phyloP scores from a whole-genome alignment of 2,329 filamentous ascomycete species.

The Emergomyces pasteurianus region DNA sequence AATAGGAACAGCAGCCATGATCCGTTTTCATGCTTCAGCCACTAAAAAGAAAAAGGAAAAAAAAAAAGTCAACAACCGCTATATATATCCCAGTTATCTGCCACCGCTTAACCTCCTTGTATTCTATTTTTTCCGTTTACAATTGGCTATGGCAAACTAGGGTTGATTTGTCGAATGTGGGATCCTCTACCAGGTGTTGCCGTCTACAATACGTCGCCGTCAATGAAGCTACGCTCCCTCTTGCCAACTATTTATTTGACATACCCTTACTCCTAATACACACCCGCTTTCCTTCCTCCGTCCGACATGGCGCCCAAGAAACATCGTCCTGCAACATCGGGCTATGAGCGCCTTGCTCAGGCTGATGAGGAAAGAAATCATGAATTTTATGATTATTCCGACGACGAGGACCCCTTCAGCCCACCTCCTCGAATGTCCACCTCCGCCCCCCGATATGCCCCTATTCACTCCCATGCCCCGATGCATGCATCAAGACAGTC shows the following conservation, averaged over 20 bases:
- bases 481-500: constrained; percentile 33
- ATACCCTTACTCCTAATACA: background rate
- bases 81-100: too few relatives aligned
- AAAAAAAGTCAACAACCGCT: background rate
- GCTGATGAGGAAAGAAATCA: constrained; percentile 49
- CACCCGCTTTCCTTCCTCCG: background rate
- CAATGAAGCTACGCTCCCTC: background rate
- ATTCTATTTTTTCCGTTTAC: background rate
- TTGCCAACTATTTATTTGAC: background rate
- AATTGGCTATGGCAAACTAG: background rate
- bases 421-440: constrained; percentile 44
- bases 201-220: background rate
- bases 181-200: background rate
- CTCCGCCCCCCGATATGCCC: constrained; percentile 49
- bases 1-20: background rate
- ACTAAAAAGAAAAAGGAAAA: background rate
- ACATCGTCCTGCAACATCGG: constrained; percentile 59
- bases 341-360: constrained; percentile 75
- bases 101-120: background rate
- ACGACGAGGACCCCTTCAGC: constrained; percentile 49
- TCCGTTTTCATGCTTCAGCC: background rate
- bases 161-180: background rate
- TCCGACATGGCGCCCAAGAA: constrained; percentile 28
- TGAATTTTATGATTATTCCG: constrained; percentile 46
- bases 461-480: constrained; percentile 42